phyloP scores from a whole-genome alignment of 805 yeast species.

The Hemisphaericaspora nanyangensis region DNA sequence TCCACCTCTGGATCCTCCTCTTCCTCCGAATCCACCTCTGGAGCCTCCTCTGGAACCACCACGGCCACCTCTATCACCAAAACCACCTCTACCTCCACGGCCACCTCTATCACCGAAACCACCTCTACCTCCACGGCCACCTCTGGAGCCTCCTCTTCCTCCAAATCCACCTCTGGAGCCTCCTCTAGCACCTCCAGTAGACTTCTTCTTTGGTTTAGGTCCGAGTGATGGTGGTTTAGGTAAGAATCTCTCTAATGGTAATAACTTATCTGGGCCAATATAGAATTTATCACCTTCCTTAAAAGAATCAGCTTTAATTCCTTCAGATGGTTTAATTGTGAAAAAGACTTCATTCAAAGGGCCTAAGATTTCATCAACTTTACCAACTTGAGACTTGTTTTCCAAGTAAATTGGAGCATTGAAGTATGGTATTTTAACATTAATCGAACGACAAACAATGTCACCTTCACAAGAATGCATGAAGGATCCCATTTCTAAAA shows the following conservation, averaged over 20 bases:
- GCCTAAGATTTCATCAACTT: constrained; percentile 96
- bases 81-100: constrained; percentile 38
- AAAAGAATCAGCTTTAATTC: constrained; percentile 91
- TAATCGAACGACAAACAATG: constrained; percentile 92
- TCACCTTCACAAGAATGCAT: constrained; percentile 95
- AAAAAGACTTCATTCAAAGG: constrained; percentile 97
- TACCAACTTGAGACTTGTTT: constrained; percentile 94
- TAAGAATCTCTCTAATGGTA: constrained; percentile 93
- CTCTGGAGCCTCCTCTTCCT: constrained; percentile 37
- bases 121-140: constrained; percentile 34
- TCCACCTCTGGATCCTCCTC: constrained; percentile 41
- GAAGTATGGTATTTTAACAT: constrained; percentile 93
- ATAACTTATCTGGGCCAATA: constrained; percentile 91
- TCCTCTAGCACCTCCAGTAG: constrained; percentile 53
- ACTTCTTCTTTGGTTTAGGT: constrained; percentile 74
- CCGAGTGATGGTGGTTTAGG: constrained; percentile 92
- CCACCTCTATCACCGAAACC: constrained; percentile 45
- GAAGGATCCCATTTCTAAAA: constrained; percentile 91
- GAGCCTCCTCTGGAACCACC: constrained; percentile 37
- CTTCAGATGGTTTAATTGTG: constrained; percentile 94
- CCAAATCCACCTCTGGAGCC: constrained; percentile 38
- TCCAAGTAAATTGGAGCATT: constrained; percentile 97
- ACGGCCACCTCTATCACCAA: constrained; percentile 43
- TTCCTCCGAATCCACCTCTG: constrained; percentile 33
- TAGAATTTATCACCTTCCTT: constrained; percentile 94